Conservation (phyloP, 2,329 filamentous ascomycete genomes). For the Echinosphaeria canescens region DNA sequence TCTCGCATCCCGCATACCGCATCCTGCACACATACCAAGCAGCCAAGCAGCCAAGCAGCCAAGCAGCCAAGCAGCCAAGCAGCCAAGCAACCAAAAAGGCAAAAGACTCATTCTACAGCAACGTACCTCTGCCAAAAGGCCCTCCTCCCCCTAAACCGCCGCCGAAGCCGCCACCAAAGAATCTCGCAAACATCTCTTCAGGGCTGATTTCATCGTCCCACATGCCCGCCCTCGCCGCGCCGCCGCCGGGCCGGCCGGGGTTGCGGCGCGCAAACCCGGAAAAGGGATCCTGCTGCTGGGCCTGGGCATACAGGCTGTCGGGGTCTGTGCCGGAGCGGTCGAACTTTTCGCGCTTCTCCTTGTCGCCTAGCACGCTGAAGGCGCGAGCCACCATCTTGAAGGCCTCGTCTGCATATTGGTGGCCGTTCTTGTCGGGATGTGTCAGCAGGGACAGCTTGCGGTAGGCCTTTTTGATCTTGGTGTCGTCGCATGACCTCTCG, state of each 20-base stretch:
- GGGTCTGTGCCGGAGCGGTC: slow-evolving; percentile 85
- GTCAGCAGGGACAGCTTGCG: slow-evolving; percentile 84
- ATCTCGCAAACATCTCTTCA: slow-evolving; percentile 91
- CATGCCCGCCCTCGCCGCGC: slow-evolving; percentile 25
- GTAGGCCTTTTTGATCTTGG: slow-evolving; percentile 95
- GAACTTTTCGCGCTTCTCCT: slow-evolving; percentile 78
- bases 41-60: too few species aligned
- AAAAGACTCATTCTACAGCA: too few species aligned
- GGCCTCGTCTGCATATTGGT: slow-evolving; percentile 85
- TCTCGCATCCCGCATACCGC: too few species aligned
- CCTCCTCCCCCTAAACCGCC: slow-evolving; percentile 37
- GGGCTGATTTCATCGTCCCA: slow-evolving; percentile 89
- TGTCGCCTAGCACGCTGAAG: slow-evolving; percentile 81
- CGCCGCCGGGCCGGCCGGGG: slow-evolving; percentile 10
- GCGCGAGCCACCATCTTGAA: slow-evolving; percentile 96
- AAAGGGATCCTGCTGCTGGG: slow-evolving; percentile 40
- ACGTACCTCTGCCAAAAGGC: slow-evolving; percentile 20
- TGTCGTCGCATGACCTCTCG: slow-evolving; percentile 44
- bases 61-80: too few species aligned
- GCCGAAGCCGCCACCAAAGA: slow-evolving; percentile 75
- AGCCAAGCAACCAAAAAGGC: too few species aligned
- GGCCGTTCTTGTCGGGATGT: slow-evolving; percentile 97
- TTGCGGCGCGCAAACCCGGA: slow-evolving; percentile 25
- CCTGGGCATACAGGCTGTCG: slow-evolving; percentile 60
- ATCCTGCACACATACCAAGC: too few species aligned